Percentiles rank a stretch among this genome's conserved stretches.
Conservation (phyloP, 2,329 filamentous ascomycete species). For the Lasiodiplodia citricola region DNA sequence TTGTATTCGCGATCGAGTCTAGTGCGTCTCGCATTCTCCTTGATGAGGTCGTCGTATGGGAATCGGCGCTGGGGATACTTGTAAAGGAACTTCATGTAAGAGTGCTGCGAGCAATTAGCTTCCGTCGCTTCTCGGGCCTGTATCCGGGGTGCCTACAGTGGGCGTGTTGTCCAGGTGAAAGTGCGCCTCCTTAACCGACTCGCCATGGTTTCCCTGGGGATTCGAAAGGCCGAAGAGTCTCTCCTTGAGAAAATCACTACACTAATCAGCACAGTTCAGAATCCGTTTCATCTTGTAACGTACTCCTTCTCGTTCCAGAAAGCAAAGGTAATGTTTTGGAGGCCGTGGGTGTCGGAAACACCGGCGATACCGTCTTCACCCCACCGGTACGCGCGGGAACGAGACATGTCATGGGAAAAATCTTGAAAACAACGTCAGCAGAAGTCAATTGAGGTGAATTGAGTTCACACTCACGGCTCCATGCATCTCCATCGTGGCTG, state of each 20-base stretch:
- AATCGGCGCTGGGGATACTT: conserved; percentile 94
- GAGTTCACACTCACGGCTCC: conserved; percentile 75
- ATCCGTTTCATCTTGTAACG: conserved; percentile 37
- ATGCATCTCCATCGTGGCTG: conserved; percentile 85
- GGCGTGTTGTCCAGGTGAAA: conserved; percentile 97
- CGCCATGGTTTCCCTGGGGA: conserved; percentile 95
- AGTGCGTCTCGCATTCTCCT: conserved; percentile 79
- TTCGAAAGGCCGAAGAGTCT: conserved; percentile 94
- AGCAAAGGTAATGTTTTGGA: conserved; percentile 91
- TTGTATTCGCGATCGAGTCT: conserved; percentile 88
- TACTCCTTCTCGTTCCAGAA: conserved; percentile 99
- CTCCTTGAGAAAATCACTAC: conserved; percentile 89
- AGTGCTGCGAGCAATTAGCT: conserved; percentile 65
- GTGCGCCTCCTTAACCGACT: conserved; percentile 95
- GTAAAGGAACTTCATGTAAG: conserved; percentile 99
- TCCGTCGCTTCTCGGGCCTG: conserved; percentile 33
- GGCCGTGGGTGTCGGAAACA: conserved; percentile 89
- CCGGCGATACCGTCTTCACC: conserved; percentile 97
- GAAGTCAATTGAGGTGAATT: conserved; percentile 2
- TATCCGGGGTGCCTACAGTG: conserved; percentile 51
- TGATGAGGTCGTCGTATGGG: conserved; percentile 85
- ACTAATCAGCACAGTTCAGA: conserved; percentile 45
- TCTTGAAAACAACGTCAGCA: conserved; percentile 60
- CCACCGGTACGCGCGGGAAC: conserved; percentile 89
- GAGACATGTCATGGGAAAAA: conserved; percentile 91